Percentiles rank a stretch among this genome's conserved stretches.
Evolutionary conservation across 2,329 filamentous ascomycete genomes (phyloP).

Genomic region (Amphichorda felina): DNA sequence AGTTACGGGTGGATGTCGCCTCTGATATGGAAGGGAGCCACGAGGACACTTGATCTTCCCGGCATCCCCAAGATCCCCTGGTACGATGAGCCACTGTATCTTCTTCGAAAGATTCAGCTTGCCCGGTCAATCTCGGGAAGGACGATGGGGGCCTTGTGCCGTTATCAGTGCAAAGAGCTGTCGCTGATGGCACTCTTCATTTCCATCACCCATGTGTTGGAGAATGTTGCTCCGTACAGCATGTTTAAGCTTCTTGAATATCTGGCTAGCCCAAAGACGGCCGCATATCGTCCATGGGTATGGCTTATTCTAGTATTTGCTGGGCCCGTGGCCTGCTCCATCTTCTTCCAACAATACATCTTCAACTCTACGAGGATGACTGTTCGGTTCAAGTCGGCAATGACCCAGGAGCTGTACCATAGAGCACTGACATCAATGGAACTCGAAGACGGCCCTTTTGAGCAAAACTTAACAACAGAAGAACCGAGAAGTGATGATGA

Average conservation of each 20-base stretch:
- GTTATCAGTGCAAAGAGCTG: constrained; percentile 29
- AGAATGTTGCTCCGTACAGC: constrained; percentile 39
- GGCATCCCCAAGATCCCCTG: constrained; percentile 37
- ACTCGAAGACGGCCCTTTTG: constrained; percentile 40
- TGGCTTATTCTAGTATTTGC: constrained; percentile 43
- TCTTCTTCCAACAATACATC: constrained; percentile 44
- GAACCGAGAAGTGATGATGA: too few relatives aligned
- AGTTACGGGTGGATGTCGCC: constrained; percentile 39
- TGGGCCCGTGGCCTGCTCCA: constrained; percentile 33
- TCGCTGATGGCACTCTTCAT: constrained; percentile 31
- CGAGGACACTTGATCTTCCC: constrained; percentile 29
- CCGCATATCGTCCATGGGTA: constrained; percentile 34
- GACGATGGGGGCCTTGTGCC: constrained; percentile 32
- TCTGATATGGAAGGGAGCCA: constrained; percentile 33
- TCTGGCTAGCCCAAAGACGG: constrained; percentile 29
- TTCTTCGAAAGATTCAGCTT: constrained; percentile 28
- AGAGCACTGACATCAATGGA: constrained; percentile 44
- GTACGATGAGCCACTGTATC: constrained; percentile 41
- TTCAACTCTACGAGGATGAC: constrained; percentile 44
- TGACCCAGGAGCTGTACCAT: constrained; percentile 47
- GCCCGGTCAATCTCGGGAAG: constrained; percentile 28
- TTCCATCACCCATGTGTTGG: constrained; percentile 23
- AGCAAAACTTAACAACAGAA: constrained; percentile 5
- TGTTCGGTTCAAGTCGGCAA: constrained; percentile 41
- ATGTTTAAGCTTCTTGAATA: constrained; percentile 42